Percentiles rank a stretch among this genome's conserved stretches.
Conservation (phyloP, 352 stramenopile genomes). For the Globisporangium nunn region DNA sequence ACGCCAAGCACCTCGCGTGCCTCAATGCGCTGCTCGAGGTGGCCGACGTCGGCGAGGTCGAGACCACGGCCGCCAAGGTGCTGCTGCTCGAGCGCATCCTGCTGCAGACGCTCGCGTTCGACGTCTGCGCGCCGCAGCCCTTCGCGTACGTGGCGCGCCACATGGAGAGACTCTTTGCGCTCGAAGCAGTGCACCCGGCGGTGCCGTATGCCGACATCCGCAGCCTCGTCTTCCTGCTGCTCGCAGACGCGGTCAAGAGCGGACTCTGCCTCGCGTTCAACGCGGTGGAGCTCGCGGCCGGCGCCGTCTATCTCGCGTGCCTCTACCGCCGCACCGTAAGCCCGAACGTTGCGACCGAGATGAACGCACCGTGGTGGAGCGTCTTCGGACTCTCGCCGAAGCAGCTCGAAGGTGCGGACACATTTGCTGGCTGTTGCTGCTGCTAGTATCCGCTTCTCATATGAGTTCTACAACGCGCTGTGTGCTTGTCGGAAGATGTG, state of each 20-base stretch:
- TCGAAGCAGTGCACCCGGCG: conserved; percentile 50
- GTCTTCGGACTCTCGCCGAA: conserved; percentile 36
- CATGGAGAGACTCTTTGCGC: conserved; percentile 47
- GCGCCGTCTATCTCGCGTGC: conserved; percentile 65
- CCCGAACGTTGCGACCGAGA: conserved; percentile 53
- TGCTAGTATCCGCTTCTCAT: too few relatives aligned
- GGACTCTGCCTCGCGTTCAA: conserved; percentile 48
- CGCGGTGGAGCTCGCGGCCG: conserved; percentile 39
- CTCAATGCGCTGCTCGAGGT: conserved; percentile 50
- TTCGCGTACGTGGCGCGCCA: conserved; percentile 49
- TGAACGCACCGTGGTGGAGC: conserved; percentile 65
- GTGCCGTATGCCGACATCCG: conserved; percentile 42
- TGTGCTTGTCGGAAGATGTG: conserved; percentile 20
- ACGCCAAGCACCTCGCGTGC: conserved; percentile 61
- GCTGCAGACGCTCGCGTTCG: conserved; percentile 68
- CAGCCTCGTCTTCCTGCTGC: conserved; percentile 40
- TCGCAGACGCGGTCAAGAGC: conserved; percentile 55
- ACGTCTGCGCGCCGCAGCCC: conserved; percentile 58
- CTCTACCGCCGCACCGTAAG: conserved; percentile 48
- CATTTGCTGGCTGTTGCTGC: not conserved
- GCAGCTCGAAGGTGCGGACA: conserved; percentile 38
- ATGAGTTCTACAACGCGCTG: not conserved
- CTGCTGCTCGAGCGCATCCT: conserved; percentile 65
- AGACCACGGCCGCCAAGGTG: conserved; percentile 51
- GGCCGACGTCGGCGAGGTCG: conserved; percentile 60